Evolutionary conservation across 1,139 yeast genomes (phyloP), one percentile per base, ranked within the genome.

Genomic region (Protomyces pachydermus): DNA sequence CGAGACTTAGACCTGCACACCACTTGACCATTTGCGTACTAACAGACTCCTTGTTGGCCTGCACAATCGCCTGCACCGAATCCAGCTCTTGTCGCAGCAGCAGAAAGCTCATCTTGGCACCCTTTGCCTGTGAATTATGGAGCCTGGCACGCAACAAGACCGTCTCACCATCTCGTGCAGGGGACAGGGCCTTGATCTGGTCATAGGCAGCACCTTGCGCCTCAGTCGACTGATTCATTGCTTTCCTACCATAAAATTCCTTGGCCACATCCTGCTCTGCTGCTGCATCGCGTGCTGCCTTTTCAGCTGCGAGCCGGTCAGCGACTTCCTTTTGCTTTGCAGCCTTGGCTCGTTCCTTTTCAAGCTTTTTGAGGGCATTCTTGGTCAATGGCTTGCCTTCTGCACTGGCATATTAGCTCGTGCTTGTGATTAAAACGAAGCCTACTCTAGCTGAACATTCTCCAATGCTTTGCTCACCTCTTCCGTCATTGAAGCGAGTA

Each of bases 21-120:
- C 97, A 93, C 78, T 93, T 93, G 70, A 91, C 96, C 95, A 95
- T 88, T 76, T 88, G 96, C 79, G 93, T 93, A 63, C 96, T 88
- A 65, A 95, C 81, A 37, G 84, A 78, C 67, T 82, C 83, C 72
- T 84, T 83, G 70, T 82, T 82, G 67, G 86, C 83, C 74, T 88
- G 88, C 69, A 90, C 80, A 70, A 93, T 82, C 66, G 89, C 96
- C 80, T 91, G 98, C 71, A 91, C 83, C 73, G 87, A 78, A 66
- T 84, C 82, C 65, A 84, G 80, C 79, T 90, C 96, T 79, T 93
- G 98, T 80, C 99, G 88, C 73, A 93, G 84, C 34, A 95, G 84
- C 71, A 93, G 78, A 76, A 93, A 93, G 63, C 90, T 84, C 88
- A 93, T 86, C 70, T 95, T 91, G 72, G 96, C 96, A 10, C 72